Conservation (phyloP, 495 filamentous ascomycete species). For the Penicillium desertorum region DNA sequence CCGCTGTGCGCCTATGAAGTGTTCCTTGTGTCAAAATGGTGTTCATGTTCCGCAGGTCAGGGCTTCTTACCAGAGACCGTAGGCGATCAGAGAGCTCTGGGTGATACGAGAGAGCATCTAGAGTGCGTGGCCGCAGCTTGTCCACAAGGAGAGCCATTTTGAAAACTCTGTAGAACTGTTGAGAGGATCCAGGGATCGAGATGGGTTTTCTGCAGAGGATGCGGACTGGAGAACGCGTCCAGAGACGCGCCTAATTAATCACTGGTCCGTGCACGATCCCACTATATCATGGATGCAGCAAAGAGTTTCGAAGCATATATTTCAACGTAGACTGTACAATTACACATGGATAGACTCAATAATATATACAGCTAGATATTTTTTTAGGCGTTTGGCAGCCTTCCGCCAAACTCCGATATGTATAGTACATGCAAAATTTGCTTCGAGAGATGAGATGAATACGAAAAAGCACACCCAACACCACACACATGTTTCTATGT, state of each 20-base stretch:
- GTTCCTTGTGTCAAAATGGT: conserved; percentile 1
- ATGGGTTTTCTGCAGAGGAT: conserved; percentile 19
- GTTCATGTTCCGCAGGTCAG: neutral
- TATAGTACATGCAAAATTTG: conserved; percentile 27
- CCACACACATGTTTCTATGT: neutral
- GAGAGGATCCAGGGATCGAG: conserved; percentile 2
- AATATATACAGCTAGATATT: conserved; percentile 13
- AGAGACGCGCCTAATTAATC: conserved; percentile 44
- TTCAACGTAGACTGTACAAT: neutral
- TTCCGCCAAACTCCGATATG: conserved; percentile 10
- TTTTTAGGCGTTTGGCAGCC: neutral
- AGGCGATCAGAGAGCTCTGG: conserved; percentile 83
- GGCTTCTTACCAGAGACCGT: conserved; percentile 69
- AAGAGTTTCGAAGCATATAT: neutral
- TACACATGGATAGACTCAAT: neutral
- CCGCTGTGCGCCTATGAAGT: conserved; percentile 78
- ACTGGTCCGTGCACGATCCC: conserved; percentile 37
- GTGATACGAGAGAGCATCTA: conserved; percentile 87
- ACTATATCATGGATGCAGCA: neutral
- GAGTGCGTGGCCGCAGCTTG: conserved; percentile 85
- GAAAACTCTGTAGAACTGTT: neutral
- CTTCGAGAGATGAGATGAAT: conserved; percentile 22
- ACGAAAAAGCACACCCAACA: neutral
- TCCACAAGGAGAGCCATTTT: conserved; percentile 84
- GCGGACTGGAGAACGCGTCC: conserved; percentile 37